Percentiles rank a stretch among this genome's conserved stretches.
These are phyloP conservation scores for Suhomyces yuchorum DNA, from an alignment of 1,139 yeast species.

Conservation along the genomic window DNA sequence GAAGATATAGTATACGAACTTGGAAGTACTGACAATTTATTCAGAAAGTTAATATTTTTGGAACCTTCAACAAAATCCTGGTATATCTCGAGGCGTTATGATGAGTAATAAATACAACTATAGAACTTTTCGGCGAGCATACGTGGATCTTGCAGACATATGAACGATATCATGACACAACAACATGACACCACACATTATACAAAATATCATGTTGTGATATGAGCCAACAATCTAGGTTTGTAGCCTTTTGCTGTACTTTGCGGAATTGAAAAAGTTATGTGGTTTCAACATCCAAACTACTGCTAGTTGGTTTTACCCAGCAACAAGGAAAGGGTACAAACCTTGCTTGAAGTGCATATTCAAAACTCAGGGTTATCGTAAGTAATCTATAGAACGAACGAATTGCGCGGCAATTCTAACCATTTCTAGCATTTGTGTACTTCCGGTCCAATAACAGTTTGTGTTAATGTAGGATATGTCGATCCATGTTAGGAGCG, in stretches of 20 bases:
- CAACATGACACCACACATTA: neutral
- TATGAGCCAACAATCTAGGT: neutral
- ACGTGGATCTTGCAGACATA: neutral
- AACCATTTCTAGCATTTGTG: neutral
- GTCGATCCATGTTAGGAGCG: neutral
- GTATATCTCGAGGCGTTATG: no score
- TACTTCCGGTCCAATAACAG: no score
- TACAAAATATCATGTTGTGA: neutral
- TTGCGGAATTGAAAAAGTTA: neutral
- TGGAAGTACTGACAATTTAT: no score
- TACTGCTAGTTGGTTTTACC: neutral
- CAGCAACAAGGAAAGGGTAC: neutral
- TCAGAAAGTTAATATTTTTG: no score
- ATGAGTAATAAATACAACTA: no score
- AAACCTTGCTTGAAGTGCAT: neutral
- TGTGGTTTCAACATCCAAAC: no score
- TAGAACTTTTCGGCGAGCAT: no score
- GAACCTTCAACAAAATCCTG: no score
- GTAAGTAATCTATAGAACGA: neutral
- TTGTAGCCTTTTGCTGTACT: neutral
- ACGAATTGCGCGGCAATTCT: neutral
- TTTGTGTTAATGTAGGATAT: neutral
- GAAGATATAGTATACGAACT: no score
- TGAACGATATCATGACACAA: neutral
- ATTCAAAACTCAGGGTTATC: neutral